Percentiles rank a stretch among this genome's conserved stretches.
Conservation (phyloP, 164 flowering plant genomes). For the Stephania cephalantha region DNA sequence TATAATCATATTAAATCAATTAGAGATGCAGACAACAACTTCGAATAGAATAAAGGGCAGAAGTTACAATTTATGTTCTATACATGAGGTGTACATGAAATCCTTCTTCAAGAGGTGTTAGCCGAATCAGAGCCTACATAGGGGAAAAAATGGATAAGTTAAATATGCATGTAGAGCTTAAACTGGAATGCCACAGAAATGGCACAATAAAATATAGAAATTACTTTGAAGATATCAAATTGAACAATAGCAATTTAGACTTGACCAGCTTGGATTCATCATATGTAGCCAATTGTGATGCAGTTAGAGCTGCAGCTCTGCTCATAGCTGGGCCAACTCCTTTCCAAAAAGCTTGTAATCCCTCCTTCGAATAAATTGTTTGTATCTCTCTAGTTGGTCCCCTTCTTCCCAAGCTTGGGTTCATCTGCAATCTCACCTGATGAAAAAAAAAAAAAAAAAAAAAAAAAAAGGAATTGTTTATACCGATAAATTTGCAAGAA, state of each 20-base stretch:
- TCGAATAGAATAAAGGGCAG: conserved; percentile 4
- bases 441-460: conserved; percentile 5
- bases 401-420: conserved; percentile 27
- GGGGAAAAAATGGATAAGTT: conserved; percentile 5
- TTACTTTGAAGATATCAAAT: conserved; percentile 25
- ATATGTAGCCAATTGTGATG: conserved; percentile 91
- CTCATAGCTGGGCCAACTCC: conserved; percentile 96
- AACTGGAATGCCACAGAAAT: conserved; percentile 1
- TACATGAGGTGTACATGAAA: conserved; percentile 80
- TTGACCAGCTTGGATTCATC: conserved; percentile 93
- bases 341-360: conserved; percentile 78
- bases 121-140: conserved; percentile 50
- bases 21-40: not conserved
- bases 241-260: conserved; percentile 30
- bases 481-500: not conserved
- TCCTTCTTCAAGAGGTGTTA: conserved; percentile 79
- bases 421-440: conserved; percentile 87
- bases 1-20: not conserved
- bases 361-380: conserved; percentile 62
- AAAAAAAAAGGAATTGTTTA: not conserved
- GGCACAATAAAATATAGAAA: conserved; percentile 18
- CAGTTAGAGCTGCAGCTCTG: conserved; percentile 84
- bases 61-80: conserved; percentile 7
- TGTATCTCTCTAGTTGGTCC: conserved; percentile 52
- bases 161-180: conserved; percentile 1